phyloP scores from a whole-genome alignment of 2,329 filamentous ascomycete species.

The Epichloe bromicola region DNA sequence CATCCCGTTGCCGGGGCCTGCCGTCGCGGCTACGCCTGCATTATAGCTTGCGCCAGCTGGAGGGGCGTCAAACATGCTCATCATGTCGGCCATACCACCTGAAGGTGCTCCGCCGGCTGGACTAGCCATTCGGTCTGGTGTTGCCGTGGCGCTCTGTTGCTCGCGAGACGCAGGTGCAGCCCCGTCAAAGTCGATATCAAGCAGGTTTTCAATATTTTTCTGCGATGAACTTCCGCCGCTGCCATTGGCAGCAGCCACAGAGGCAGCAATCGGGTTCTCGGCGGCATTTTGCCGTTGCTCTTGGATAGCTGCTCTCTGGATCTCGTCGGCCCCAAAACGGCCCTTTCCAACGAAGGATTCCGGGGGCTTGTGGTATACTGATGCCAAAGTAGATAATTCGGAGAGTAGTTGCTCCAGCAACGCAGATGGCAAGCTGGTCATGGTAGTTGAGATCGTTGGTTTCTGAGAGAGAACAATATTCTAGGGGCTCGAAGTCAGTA shows the following conservation, averaged over 20 bases:
- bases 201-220: constrained; percentile 81
- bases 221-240: constrained; percentile 41
- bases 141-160: constrained; percentile 38
- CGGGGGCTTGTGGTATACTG: constrained; percentile 98
- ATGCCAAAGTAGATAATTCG: constrained; percentile 88
- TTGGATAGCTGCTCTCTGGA: constrained; percentile 91
- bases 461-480: constrained; percentile 88
- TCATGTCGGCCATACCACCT: constrained; percentile 48
- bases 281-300: constrained; percentile 86
- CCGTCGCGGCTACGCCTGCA: constrained; percentile 20
- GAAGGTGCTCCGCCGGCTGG: constrained; percentile 33
- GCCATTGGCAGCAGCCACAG: constrained; percentile 57
- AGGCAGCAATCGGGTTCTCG: constrained; percentile 88
- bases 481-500: constrained; percentile 17
- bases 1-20: constrained; percentile 44
- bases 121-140: constrained; percentile 56
- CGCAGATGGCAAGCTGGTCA: constrained; percentile 71
- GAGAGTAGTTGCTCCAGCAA: constrained; percentile 81
- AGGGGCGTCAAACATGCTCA: constrained; percentile 57
- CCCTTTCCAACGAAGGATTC: constrained; percentile 97
- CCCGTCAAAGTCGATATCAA: constrained; percentile 94
- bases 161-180: constrained; percentile 81
- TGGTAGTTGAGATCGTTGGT: constrained; percentile 86
- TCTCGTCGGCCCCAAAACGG: constrained; percentile 82
- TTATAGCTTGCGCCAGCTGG: constrained; percentile 31